phyloP scores from a whole-genome alignment of 495 filamentous ascomycete species.

The Penicillium silybi region DNA sequence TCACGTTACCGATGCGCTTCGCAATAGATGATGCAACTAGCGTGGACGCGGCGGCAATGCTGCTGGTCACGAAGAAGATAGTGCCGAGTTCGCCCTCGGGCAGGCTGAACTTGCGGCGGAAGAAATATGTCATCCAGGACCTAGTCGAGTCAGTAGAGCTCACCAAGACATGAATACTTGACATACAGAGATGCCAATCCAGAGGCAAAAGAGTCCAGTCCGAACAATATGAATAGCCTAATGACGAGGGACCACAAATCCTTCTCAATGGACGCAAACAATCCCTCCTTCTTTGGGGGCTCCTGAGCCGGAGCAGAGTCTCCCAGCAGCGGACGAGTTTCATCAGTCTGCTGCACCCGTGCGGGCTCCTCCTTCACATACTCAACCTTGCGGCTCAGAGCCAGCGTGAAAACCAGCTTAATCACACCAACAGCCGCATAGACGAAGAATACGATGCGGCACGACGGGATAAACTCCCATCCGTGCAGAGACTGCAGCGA shows the following conservation, averaged over 20 bases:
- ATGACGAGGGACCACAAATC: conserved; percentile 58
- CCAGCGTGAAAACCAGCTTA: conserved; percentile 59
- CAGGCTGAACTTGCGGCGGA: conserved; percentile 70
- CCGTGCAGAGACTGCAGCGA: conserved; percentile 41
- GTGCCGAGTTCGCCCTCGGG: conserved; percentile 65
- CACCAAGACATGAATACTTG: neutral
- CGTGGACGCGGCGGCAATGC: conserved; percentile 64
- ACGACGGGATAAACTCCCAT: conserved; percentile 57
- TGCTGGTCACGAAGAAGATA: conserved; percentile 62
- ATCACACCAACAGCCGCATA: conserved; percentile 65
- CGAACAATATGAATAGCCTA: conserved; percentile 70
- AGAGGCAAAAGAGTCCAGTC: conserved; percentile 73
- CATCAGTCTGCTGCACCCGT: conserved; percentile 21
- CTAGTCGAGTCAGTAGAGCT: conserved; percentile 20
- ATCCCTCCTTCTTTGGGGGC: conserved; percentile 19
- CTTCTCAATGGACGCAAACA: conserved; percentile 51
- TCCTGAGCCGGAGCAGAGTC: conserved; percentile 15
- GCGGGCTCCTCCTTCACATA: conserved; percentile 29
- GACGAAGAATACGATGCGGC: conserved; percentile 64
- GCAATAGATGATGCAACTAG: conserved; percentile 72
- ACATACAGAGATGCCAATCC: conserved; percentile 68
- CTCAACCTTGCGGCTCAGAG: conserved; percentile 60
- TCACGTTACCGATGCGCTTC: conserved; percentile 72
- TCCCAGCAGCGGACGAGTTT: conserved; percentile 47
- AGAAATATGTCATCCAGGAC: conserved; percentile 72